These are phyloP conservation scores for Naganishia sp. DNA, from an alignment of 1,284 basidiomycete species.

Conservation along the genomic window DNA sequence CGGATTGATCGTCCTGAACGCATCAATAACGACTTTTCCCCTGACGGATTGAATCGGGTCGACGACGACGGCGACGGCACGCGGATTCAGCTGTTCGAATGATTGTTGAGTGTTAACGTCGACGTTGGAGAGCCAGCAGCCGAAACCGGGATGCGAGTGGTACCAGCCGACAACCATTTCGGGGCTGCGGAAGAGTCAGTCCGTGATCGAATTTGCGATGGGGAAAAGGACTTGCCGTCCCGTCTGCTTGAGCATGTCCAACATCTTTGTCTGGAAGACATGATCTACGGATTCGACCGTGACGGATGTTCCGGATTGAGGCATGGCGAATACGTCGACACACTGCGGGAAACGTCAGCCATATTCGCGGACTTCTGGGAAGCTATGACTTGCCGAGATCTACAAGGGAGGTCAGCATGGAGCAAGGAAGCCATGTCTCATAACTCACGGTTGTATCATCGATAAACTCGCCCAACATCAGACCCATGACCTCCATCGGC, in stretches of 20 bases:
- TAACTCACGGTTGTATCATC: conserved; percentile 88
- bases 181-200: conserved; percentile 57
- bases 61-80: conserved; percentile 96
- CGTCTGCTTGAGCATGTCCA: conserved; percentile 99
- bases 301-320: conserved; percentile 96
- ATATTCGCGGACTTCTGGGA: not conserved
- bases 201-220: no score
- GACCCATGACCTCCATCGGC: conserved; percentile 99
- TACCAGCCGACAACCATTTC: conserved; percentile 99
- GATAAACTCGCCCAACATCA: conserved; percentile 98
- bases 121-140: conserved; percentile 98
- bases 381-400: conserved; percentile 32
- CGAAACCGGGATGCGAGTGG: conserved; percentile 99
- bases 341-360: conserved; percentile 61
- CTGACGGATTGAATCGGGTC: conserved; percentile 99
- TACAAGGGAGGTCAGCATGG: not conserved
- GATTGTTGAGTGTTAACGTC: conserved; percentile 99
- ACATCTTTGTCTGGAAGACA: conserved; percentile 98
- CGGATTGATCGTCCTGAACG: conserved; percentile 93
- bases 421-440: not conserved
- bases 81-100: conserved; percentile 91
- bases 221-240: conserved; percentile 56
- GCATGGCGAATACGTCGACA: conserved; percentile 99
- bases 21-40: conserved; percentile 98
- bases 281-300: conserved; percentile 99